Conservation (phyloP, 2,329 filamentous ascomycete species). For the Aschersonia sp. region DNA sequence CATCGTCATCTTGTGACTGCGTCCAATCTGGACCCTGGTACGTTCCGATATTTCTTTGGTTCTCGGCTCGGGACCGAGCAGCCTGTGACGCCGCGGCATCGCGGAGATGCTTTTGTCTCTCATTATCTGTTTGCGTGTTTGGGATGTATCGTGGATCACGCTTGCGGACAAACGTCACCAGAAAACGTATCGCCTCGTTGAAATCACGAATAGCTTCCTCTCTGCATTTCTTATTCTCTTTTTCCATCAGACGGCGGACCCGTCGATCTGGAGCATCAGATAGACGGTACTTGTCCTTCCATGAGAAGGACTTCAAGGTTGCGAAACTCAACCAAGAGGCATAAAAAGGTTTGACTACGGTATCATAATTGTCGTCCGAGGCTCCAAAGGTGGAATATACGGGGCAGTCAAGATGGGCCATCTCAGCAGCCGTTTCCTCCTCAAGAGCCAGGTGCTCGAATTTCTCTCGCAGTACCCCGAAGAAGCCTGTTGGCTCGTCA, state of each 20-base stretch:
- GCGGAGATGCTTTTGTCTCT: slow-evolving; percentile 64
- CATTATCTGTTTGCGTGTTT: slow-evolving; percentile 62
- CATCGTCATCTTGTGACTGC: slow-evolving; percentile 37
- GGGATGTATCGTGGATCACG: slow-evolving; percentile 74
- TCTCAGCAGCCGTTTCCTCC: slow-evolving; percentile 60
- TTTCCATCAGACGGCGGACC: slow-evolving; percentile 76
- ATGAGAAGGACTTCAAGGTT: slow-evolving; percentile 74
- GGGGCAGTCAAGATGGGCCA: slow-evolving; percentile 42
- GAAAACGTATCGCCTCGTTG: slow-evolving; percentile 77
- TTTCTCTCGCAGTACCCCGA: slow-evolving; percentile 57
- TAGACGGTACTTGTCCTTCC: slow-evolving; percentile 74
- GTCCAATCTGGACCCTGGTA: slow-evolving; percentile 64
- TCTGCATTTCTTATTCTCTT: slow-evolving; percentile 75
- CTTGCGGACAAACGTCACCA: slow-evolving; percentile 82
- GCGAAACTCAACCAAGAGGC: slow-evolving; percentile 64
- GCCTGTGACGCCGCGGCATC: slow-evolving; percentile 74
- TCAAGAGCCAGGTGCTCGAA: slow-evolving; percentile 73
- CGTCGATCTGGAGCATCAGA: slow-evolving; percentile 79
- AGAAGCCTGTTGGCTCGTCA: slow-evolving; percentile 73
- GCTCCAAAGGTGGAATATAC: slow-evolving; percentile 75
- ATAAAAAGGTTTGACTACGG: slow-evolving; percentile 70
- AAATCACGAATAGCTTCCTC: slow-evolving; percentile 78
- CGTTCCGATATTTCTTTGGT: slow-evolving; percentile 56
- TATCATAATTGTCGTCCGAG: slow-evolving; percentile 61
- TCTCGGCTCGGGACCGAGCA: slow-evolving; percentile 64